A percentile compares a stretch with the other conserved stretches of the same genome.
Conservation (phyloP, 2,329 filamentous ascomycete species). For the Hymenoscyphus scutula region DNA sequence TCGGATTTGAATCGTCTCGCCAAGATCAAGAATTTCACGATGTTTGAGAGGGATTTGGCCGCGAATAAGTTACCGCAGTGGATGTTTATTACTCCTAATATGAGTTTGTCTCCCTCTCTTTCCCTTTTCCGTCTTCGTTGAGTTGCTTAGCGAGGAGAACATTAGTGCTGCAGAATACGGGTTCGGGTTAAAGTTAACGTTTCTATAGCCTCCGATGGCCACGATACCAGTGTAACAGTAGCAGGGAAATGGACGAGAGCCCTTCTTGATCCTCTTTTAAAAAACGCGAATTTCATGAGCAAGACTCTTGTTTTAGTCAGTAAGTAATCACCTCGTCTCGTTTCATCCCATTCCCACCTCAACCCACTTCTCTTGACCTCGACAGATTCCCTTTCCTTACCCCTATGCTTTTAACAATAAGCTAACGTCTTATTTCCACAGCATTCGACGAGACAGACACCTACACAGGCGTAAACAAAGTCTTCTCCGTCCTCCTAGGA, state of each 20-base stretch:
- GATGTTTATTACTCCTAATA: slow-evolving; percentile 71
- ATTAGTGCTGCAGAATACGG: background rate
- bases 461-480: slow-evolving; percentile 62
- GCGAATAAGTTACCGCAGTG: slow-evolving; percentile 66
- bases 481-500: slow-evolving; percentile 69
- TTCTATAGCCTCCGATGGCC: background rate
- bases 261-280: slow-evolving; percentile 69
- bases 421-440: slow-evolving; percentile 47
- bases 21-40: slow-evolving; percentile 70
- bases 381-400: background rate
- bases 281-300: slow-evolving; percentile 67
- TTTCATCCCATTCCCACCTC: background rate
- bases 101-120: slow-evolving; percentile 43
- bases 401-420: background rate
- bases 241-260: slow-evolving; percentile 65
- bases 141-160: background rate
- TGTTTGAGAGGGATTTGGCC: slow-evolving; percentile 67
- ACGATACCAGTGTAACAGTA: slow-evolving; percentile 42
- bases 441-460: slow-evolving; percentile 75
- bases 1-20: slow-evolving; percentile 56
- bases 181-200: background rate
- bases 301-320: slow-evolving; percentile 71
- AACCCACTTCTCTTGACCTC: slow-evolving; percentile 63
- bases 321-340: slow-evolving; percentile 11
- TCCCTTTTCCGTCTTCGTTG: too few species aligned